phyloP scores from a whole-genome alignment of 2,329 filamentous ascomycete genomes.

The Myotisia sp. region DNA sequence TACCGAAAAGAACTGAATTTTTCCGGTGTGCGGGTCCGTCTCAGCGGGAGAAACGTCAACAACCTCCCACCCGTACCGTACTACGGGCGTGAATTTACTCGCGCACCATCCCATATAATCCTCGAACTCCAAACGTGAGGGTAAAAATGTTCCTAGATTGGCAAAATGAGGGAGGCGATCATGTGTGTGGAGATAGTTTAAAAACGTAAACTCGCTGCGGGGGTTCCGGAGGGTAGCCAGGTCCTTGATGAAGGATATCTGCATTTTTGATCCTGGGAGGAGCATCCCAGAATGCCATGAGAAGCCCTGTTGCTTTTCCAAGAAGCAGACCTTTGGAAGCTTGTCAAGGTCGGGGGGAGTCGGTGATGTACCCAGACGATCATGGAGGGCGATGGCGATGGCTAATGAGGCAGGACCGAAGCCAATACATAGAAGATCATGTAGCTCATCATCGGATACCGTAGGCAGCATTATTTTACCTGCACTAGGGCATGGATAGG shows the following conservation, averaged over 20 bases:
- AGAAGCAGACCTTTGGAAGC: conserved; percentile 61
- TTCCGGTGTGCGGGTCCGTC: conserved; percentile 30
- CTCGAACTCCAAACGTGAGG: conserved; percentile 75
- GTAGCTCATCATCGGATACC: conserved; percentile 48
- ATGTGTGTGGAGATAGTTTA: conserved; percentile 80
- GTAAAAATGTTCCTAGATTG: conserved; percentile 79
- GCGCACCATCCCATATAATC: conserved; percentile 94
- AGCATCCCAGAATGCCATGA: conserved; percentile 95
- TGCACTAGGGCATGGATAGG: too few species aligned
- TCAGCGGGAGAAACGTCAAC: conserved; percentile 51
- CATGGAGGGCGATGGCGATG: conserved; percentile 76
- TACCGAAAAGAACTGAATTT: conserved; percentile 53
- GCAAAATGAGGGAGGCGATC: conserved; percentile 76
- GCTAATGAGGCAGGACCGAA: conserved; percentile 86
- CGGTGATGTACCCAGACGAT: conserved; percentile 44
- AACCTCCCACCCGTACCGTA: conserved; percentile 67
- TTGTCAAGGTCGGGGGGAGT: conserved; percentile 28
- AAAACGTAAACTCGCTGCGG: conserved; percentile 79
- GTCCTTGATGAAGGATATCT: conserved; percentile 95
- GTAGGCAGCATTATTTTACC: conserved; percentile 34
- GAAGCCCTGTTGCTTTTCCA: conserved; percentile 72
- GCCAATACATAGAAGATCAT: conserved; percentile 79
- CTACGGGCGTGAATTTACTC: conserved; percentile 55
- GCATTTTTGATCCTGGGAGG: conserved; percentile 83
- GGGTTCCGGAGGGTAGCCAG: conserved; percentile 80